Conservation (phyloP, 2,329 filamentous ascomycete species). For the Hymenoscyphus fructigenus region DNA sequence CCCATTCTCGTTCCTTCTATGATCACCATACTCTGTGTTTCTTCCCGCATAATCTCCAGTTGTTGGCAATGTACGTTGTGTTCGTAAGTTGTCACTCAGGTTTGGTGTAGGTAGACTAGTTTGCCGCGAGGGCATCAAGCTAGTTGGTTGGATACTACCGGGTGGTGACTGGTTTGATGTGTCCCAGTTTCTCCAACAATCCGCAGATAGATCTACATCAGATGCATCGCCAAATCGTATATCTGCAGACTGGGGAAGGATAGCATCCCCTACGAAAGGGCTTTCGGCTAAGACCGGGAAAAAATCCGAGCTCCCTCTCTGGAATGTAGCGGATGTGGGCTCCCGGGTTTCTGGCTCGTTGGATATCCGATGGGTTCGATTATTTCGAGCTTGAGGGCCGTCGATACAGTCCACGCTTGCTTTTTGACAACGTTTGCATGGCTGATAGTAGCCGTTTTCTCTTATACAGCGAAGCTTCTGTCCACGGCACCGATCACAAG, state of each 20-base stretch:
- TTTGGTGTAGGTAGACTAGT: neutral
- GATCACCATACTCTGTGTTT: too few species aligned
- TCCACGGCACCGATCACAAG: constrained; percentile 6
- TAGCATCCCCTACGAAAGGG: neutral
- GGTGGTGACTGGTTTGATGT: neutral
- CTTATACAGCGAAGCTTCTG: constrained; percentile 8
- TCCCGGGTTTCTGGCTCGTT: neutral
- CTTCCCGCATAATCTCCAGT: neutral
- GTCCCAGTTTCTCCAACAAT: neutral
- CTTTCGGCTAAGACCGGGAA: neutral
- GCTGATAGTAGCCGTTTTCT: neutral
- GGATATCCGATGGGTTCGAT: neutral
- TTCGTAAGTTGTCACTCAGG: neutral
- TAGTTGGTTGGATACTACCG: neutral
- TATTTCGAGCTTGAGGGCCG: neutral
- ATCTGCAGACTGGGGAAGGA: constrained; percentile 1
- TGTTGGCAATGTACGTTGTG: neutral
- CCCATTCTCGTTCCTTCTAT: too few species aligned
- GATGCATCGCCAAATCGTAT: neutral
- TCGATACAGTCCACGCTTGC: neutral
- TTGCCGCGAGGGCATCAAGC: neutral
- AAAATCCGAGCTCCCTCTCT: neutral
- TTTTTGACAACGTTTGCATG: constrained; percentile 7
- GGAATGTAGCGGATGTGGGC: neutral
- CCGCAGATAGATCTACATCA: neutral